phyloP scores from a whole-genome alignment of 2,329 filamentous ascomycete species.

The Paracamarosporium sp. region DNA sequence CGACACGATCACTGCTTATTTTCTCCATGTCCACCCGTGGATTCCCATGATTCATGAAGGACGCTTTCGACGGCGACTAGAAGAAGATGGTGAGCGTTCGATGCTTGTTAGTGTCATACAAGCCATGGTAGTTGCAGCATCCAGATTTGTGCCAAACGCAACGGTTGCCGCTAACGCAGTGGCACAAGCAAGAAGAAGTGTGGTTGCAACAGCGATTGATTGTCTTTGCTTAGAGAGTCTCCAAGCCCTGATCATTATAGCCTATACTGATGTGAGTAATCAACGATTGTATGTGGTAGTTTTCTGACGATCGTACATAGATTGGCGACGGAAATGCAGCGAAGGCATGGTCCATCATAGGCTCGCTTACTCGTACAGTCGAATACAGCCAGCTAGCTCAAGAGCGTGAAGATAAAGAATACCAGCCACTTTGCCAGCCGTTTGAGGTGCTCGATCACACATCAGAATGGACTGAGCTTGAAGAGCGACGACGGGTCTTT shows the following conservation, averaged over 20 bases:
- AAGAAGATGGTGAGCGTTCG: neutral
- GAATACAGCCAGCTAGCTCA: slow-evolving; percentile 23
- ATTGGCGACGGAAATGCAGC: slow-evolving; percentile 21
- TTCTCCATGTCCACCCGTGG: slow-evolving; percentile 22
- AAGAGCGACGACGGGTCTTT: slow-evolving; percentile 25
- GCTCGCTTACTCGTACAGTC: slow-evolving; percentile 24
- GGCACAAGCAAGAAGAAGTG: slow-evolving; percentile 11
- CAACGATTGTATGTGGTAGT: neutral
- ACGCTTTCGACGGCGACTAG: slow-evolving; percentile 16
- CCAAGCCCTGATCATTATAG: slow-evolving; percentile 21
- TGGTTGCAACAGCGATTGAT: slow-evolving; percentile 19
- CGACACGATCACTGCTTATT: slow-evolving; percentile 17
- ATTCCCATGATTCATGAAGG: slow-evolving; percentile 26
- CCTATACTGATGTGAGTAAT: slow-evolving; percentile 17
- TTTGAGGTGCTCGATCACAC: slow-evolving; percentile 14
- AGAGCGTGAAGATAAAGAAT: slow-evolving; percentile 21
- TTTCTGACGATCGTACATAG: neutral
- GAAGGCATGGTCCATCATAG: slow-evolving; percentile 23
- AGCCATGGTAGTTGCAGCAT: slow-evolving; percentile 20
- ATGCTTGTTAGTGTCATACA: slow-evolving; percentile 15
- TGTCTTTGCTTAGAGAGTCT: slow-evolving; percentile 15
- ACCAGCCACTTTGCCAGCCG: slow-evolving; percentile 18
- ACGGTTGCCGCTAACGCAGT: neutral
- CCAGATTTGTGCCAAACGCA: slow-evolving; percentile 16
- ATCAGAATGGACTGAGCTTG: slow-evolving; percentile 22